These are phyloP conservation scores for Podospora pseudopauciseta DNA, from an alignment of 495 filamentous ascomycete genomes.

Conservation along the genomic window DNA sequence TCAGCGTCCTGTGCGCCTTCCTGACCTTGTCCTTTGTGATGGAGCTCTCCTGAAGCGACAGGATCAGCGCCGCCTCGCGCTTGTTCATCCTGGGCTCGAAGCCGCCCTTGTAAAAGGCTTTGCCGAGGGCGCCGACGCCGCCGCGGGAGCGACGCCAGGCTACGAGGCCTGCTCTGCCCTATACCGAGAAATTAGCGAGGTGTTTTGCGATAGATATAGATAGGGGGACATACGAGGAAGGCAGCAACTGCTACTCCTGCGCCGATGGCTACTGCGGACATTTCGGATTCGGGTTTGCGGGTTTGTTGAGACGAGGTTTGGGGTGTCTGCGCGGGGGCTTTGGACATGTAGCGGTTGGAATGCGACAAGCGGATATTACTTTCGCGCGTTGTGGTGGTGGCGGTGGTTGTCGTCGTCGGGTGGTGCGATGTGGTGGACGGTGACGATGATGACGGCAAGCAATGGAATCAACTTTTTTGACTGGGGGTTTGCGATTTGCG, in stretches of 20 bases:
- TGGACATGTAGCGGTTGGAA: constrained; percentile 10
- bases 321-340: constrained; percentile 10
- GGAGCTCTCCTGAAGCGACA: constrained; percentile 84
- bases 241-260: constrained; percentile 71
- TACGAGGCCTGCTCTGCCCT: constrained; percentile 90
- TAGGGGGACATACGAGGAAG: constrained; percentile 59
- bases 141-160: constrained; percentile 80
- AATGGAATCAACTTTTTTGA: constrained; percentile 6
- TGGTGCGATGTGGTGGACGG: background rate
- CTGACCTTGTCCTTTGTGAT: constrained; percentile 88
- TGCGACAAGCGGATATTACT: background rate
- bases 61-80: constrained; percentile 84
- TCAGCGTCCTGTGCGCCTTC: constrained; percentile 93
- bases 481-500: background rate
- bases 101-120: constrained; percentile 93
- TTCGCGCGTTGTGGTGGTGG: background rate
- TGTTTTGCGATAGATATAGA: constrained; percentile 6
- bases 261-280: constrained; percentile 76
- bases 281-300: constrained; percentile 32
- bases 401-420: background rate
- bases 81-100: constrained; percentile 93
- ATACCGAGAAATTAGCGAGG: background rate
- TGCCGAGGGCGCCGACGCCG: constrained; percentile 72
- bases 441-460: background rate
- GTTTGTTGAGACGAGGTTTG: background rate